A percentile compares a stretch with the other conserved stretches of the same genome.
These are phyloP conservation scores for Helichrysum umbraculigerum DNA, from an alignment of 129 eudicot genomes.

Conservation along the genomic window DNA sequence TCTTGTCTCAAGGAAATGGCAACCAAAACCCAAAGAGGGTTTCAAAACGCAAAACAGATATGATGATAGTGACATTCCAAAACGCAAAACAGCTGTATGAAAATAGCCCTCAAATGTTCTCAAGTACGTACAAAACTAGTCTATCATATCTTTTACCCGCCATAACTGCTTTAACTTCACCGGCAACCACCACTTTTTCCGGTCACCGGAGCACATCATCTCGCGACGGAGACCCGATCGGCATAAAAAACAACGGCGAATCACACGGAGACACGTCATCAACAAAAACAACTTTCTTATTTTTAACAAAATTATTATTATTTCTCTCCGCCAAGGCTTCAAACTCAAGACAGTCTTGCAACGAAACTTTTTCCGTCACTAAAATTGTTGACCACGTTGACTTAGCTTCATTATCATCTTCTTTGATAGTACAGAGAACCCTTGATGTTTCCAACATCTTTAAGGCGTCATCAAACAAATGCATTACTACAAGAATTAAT, in stretches of 20 bases:
- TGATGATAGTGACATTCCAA: no score
- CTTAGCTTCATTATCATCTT: constrained; percentile 62
- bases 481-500: no score
- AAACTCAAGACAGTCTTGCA: constrained; percentile 33
- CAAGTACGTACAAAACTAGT: neutral
- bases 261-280: constrained; percentile 47
- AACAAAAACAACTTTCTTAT: constrained; percentile 33
- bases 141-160: constrained; percentile 1
- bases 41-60: no score
- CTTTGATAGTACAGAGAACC: constrained; percentile 65
- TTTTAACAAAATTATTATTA: no score
- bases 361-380: constrained; percentile 20
- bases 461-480: no score
- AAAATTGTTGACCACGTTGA: constrained; percentile 18
- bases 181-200: constrained; percentile 9
- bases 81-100: no score
- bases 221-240: constrained; percentile 55
- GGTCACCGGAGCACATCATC: constrained; percentile 27
- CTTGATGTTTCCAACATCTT: constrained; percentile 55
- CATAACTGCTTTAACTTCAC: constrained; percentile 1
- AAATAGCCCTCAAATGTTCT: no score
- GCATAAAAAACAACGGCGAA: constrained; percentile 65
- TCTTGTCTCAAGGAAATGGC: no score
- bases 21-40: no score
- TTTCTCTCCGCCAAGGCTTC: constrained; percentile 24